Conservation (phyloP, 2,329 filamentous ascomycete genomes). For the Fusarium oxysporum region DNA sequence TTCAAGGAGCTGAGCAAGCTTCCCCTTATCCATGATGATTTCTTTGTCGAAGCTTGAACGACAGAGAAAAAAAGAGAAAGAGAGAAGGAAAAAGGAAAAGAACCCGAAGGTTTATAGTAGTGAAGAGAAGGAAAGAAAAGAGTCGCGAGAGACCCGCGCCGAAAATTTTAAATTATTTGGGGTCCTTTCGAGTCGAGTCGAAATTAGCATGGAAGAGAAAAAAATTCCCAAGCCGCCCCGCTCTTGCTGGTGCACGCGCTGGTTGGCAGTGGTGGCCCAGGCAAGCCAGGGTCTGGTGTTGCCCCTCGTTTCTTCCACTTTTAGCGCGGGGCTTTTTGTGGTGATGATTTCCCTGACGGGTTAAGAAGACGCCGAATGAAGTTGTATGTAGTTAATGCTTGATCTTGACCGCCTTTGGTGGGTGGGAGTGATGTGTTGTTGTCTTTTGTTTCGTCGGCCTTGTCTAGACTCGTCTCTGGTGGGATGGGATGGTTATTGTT, state of each 20-base stretch:
- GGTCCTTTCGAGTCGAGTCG: conserved; percentile 28
- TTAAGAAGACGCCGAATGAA: conserved; percentile 9
- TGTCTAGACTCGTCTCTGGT: background rate
- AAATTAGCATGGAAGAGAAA: conserved; percentile 29
- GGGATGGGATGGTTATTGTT: background rate
- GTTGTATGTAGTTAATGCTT: background rate
- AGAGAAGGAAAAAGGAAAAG: conserved; percentile 18
- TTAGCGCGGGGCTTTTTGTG: conserved; percentile 40
- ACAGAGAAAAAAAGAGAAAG: conserved; percentile 39
- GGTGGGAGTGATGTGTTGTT: background rate
- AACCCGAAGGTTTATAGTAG: conserved; percentile 38
- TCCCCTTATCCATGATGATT: conserved; percentile 65
- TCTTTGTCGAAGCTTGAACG: conserved; percentile 38
- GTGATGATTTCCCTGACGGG: conserved; percentile 25
- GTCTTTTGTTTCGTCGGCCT: background rate
- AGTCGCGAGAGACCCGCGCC: conserved; percentile 36
- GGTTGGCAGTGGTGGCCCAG: conserved; percentile 9
- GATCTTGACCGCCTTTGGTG: conserved; percentile 13
- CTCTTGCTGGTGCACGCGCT: conserved; percentile 20
- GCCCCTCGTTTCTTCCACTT: conserved; percentile 38
- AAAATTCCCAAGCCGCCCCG: conserved; percentile 41
- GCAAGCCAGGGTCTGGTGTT: conserved; percentile 22
- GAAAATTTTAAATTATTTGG: conserved; percentile 41
- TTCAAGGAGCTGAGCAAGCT: conserved; percentile 88
- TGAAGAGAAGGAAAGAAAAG: conserved; percentile 29